Conservation (phyloP, 2,329 filamentous ascomycete species). For the Magnaporthiopsis incrustans region DNA sequence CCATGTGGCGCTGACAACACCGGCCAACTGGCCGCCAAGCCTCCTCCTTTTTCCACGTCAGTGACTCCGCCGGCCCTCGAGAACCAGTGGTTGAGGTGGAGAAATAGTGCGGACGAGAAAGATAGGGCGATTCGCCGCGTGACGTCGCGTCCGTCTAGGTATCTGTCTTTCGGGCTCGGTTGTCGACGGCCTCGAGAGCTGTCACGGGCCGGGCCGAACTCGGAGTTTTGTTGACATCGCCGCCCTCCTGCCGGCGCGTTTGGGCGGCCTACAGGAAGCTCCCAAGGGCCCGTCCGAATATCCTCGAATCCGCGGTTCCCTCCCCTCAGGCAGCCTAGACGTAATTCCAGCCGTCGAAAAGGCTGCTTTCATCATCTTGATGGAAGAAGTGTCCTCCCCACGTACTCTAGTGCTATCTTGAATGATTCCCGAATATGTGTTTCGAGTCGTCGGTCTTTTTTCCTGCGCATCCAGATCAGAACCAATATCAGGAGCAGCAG, state of each 20-base stretch:
- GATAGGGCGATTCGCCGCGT: not conserved
- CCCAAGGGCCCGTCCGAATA: not conserved
- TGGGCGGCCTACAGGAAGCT: not conserved
- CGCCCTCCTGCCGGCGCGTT: not conserved
- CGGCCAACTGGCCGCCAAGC: not conserved
- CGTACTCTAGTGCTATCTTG: constrained; percentile 48
- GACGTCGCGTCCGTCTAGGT: not conserved
- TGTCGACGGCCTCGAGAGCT: not conserved
- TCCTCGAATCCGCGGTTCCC: not conserved
- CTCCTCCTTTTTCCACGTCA: not conserved
- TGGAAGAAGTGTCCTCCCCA: constrained; percentile 45
- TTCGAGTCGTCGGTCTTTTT: constrained; percentile 64
- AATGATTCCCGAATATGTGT: constrained; percentile 63
- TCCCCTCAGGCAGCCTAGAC: not conserved
- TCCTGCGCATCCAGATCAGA: constrained; percentile 63
- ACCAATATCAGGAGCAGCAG: constrained; percentile 56
- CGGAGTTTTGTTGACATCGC: not conserved
- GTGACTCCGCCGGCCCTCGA: not conserved
- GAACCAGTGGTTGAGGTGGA: not conserved
- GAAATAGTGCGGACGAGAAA: not conserved
- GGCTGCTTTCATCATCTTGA: constrained; percentile 34
- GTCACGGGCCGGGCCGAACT: not conserved
- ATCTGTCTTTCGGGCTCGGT: not conserved
- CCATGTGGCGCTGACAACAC: not conserved
- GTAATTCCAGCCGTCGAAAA: not conserved